Evolutionary conservation across 2,329 filamentous ascomycete species (phyloP).

Genomic region (Aspergillus aculeatus): DNA sequence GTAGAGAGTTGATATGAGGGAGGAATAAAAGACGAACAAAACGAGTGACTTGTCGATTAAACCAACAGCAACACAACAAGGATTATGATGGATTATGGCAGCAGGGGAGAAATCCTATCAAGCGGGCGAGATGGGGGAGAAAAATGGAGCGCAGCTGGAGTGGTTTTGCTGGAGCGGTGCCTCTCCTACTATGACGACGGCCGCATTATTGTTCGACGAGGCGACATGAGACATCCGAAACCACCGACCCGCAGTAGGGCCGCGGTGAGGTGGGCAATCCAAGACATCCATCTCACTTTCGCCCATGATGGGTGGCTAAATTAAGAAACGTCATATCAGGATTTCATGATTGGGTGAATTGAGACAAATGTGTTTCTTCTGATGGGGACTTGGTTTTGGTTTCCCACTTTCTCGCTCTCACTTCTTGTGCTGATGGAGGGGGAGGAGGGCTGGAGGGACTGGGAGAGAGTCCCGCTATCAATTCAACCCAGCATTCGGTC

Average conservation of each 20-base stretch:
- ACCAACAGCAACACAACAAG: background rate
- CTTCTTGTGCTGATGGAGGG: background rate
- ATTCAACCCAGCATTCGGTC: background rate
- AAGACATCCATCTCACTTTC: conserved; percentile 4
- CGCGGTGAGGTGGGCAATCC: background rate
- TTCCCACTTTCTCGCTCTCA: background rate
- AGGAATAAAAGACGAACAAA: background rate
- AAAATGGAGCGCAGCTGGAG: conserved; percentile 3
- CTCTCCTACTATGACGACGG: background rate
- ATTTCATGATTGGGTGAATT: background rate
- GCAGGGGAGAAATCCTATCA: background rate
- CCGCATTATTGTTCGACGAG: background rate
- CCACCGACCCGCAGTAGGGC: conserved; percentile 9
- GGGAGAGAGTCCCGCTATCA: background rate
- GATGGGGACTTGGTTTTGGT: background rate
- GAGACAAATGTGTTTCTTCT: background rate
- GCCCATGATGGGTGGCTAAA: conserved; percentile 2
- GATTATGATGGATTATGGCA: background rate
- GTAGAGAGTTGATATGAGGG: background rate
- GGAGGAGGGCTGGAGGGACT: background rate
- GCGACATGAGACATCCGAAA: conserved; percentile 10
- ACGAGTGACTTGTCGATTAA: conserved; percentile 3
- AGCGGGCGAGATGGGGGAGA: background rate
- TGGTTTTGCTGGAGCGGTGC: background rate
- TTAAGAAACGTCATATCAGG: conserved; percentile 9